Evolutionary conservation across 1,284 basidiomycete genomes (phyloP).

Genomic region (Neonothopanus nambi): DNA sequence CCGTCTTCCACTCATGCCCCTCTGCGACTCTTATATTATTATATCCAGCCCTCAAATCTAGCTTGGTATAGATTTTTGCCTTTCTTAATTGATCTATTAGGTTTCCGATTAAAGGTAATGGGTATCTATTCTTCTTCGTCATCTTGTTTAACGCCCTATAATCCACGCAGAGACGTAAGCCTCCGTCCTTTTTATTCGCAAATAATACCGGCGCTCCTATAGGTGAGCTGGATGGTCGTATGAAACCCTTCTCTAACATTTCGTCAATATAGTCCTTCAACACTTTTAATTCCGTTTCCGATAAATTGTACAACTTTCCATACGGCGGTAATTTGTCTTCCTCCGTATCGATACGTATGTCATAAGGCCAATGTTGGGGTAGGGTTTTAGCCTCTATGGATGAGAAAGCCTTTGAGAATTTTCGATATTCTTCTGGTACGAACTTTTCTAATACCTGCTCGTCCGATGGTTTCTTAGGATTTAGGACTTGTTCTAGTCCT

Average conservation of each 20-base stretch:
- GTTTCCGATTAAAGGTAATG: background rate
- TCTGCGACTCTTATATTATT: too few species aligned
- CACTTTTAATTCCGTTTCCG: conserved; percentile 1
- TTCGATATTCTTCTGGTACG: background rate
- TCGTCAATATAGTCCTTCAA: conserved; percentile 5
- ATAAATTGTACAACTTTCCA: conserved; percentile 6
- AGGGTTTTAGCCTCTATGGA: background rate
- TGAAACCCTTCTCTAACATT: too few species aligned
- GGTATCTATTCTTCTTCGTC: conserved; percentile 1
- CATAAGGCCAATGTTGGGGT: too few species aligned
- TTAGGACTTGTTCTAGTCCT: too few species aligned
- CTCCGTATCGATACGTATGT: background rate
- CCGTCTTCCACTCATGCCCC: too few species aligned
- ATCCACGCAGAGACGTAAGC: background rate
- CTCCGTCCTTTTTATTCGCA: background rate
- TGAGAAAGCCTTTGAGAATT: conserved; percentile 1
- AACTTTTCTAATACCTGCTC: too few species aligned
- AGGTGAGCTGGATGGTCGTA: background rate
- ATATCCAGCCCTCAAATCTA: too few species aligned
- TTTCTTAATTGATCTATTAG: background rate
- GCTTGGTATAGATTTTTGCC: background rate
- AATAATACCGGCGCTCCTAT: background rate
- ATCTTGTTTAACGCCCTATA: background rate
- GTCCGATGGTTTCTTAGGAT: too few species aligned
- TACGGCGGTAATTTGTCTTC: background rate